Evolutionary conservation across 495 filamentous ascomycete species (phyloP), one percentile per base, ranked within the genome.

Genomic region (Aspergillus leporis): DNA sequence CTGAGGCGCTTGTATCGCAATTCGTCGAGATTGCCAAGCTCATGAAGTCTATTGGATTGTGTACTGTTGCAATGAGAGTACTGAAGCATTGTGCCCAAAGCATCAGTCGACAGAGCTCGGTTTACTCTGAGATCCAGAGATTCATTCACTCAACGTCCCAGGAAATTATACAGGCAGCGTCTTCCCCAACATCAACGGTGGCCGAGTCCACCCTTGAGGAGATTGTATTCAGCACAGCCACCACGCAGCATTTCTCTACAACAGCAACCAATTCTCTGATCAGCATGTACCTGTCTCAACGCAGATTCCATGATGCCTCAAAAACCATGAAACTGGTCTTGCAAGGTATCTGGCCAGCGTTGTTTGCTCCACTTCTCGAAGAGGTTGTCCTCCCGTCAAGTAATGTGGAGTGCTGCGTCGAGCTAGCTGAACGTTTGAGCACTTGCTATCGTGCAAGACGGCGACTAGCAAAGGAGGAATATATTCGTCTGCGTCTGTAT

Each of bases 261-360:
- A 64, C 65, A 38, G 67, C 71, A 13, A 66, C 66, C 8, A 61
- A 58, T 31, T 69, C 69, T 23, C 56, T 76, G 40, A 48, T 72
- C 22, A 60, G 67, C 41, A 59, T 64, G 22, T 76, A 72, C 55
- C 59, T 66, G 13, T 61, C 65, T 3, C 70, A 76, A 63, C 72
- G 74, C 60, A 65, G 70, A 38, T 76, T 72, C 72, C 69, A 70
- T 21, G 72, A 76, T 64, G 72, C 72, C n/a, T 74, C 69, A 16
- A 65, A 61, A 9, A 53, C 67, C 10, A 58, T 73, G 50, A 76
- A 76, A 60, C 66, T 62, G 61, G 68, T 72, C 7, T 57, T 76
- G 21, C 69, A 59, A 7, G 66, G 63, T 36, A 51, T 72, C 16
- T 76, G 74, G 74, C 67, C 70, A 3, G 60, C 62, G 0, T 53